Percentiles rank a stretch among this genome's conserved stretches.
Conservation (phyloP, 2,329 filamentous ascomycete species). For the Phialophora expanda region DNA sequence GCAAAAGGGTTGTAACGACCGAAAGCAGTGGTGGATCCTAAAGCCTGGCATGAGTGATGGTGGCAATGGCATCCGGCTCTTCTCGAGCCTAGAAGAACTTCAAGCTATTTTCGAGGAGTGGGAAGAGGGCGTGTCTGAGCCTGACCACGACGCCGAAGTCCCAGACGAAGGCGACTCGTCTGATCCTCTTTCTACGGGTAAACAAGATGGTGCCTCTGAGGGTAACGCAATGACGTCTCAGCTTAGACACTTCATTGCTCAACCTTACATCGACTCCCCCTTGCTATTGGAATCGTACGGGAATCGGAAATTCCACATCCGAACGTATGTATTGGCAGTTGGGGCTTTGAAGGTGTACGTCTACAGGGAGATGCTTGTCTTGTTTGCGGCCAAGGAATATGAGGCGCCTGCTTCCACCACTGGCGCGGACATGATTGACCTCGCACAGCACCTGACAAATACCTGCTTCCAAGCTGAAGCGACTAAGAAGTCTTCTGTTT, state of each 20-base stretch:
- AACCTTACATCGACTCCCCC: constrained; percentile 91
- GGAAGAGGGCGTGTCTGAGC: constrained; percentile 73
- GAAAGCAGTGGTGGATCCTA: constrained; percentile 92
- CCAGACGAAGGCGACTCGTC: constrained; percentile 42
- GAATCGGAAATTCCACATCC: constrained; percentile 88
- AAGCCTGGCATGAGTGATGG: constrained; percentile 98
- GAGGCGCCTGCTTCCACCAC: constrained; percentile 58
- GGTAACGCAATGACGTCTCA: constrained; percentile 78
- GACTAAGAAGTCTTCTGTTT: constrained; percentile 61
- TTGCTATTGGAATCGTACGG: constrained; percentile 70
- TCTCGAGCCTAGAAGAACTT: constrained; percentile 83
- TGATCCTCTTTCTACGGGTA: constrained; percentile 40
- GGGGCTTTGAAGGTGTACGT: constrained; percentile 82
- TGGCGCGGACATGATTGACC: constrained; percentile 54
- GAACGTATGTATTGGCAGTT: constrained; percentile 83
- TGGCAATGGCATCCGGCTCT: constrained; percentile 89
- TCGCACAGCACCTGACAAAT: constrained; percentile 86
- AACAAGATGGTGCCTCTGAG: constrained; percentile 46
- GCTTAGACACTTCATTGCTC: constrained; percentile 92
- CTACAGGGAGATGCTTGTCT: constrained; percentile 87
- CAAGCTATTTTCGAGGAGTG: constrained; percentile 87
- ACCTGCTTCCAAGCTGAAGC: constrained; percentile 79
- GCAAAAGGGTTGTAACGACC: constrained; percentile 43
- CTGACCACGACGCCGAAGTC: constrained; percentile 65
- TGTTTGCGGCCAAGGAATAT: constrained; percentile 83